Conservation (phyloP, 2,329 filamentous ascomycete genomes). For the Beauveria sp. region DNA sequence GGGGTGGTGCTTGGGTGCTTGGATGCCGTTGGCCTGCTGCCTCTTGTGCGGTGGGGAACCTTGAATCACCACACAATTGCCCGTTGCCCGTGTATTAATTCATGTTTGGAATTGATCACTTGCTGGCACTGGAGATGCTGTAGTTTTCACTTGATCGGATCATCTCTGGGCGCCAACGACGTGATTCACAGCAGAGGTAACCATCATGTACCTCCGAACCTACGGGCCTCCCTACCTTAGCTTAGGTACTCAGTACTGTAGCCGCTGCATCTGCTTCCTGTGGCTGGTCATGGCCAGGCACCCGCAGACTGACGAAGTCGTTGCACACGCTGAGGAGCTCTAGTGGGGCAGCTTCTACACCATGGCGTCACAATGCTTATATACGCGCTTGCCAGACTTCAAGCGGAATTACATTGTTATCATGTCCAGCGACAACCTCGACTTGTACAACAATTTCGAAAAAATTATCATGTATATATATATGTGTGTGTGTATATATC, state of each 20-base stretch:
- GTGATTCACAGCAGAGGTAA: neutral
- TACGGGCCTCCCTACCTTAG: no score
- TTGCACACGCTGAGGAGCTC: neutral
- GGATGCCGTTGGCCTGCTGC: constrained; percentile 6
- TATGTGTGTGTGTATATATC: neutral
- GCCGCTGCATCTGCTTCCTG: no score
- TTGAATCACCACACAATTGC: neutral
- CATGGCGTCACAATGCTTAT: neutral
- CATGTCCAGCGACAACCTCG: neutral
- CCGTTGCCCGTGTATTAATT: no score
- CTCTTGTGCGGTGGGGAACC: constrained; percentile 4
- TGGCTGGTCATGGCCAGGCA: constrained; percentile 5
- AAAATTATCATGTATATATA: neutral
- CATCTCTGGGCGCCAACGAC: neutral
- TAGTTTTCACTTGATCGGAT: neutral
- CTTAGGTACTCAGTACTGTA: neutral
- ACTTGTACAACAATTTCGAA: neutral
- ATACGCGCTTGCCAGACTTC: neutral
- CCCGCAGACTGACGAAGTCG: constrained; percentile 4
- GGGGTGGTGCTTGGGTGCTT: neutral
- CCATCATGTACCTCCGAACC: no score
- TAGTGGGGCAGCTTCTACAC: neutral
- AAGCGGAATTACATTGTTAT: neutral
- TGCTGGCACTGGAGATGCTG: neutral
- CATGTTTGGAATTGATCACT: neutral